Base-by-base conservation (phyloP, 2,329 filamentous ascomycete species). In the Grosmannia huntii region DNA sequence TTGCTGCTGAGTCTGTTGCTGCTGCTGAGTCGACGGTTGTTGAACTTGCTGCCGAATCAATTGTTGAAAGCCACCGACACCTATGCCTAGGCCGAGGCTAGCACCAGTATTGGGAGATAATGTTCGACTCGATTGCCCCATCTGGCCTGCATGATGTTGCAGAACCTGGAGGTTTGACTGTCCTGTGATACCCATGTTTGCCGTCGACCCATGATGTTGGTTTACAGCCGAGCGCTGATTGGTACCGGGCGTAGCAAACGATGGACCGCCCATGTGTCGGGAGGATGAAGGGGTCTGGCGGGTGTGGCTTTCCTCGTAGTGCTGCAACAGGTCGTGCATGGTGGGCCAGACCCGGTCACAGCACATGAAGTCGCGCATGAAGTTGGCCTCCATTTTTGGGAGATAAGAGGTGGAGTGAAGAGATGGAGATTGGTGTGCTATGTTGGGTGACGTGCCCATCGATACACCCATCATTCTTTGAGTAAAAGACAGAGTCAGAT, bases 391-490 rank as follows among this genome's bases (percentile, higher is more conserved):
- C 68, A 96, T 84, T 72, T 96, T 96, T 11, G 91, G 92, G 1
- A 96, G 81, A 69, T 97, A 97, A 28, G 94, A 97, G 7, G 91
- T 95, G 1, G 92, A 97, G 72, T 97, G 92, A 66, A 90, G 95
- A 1, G 92, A 96, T 0, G 94, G 90, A n/a, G 91, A 95, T 70
- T 91, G 87, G 66, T 91, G 82, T 59, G 80, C 84, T 60, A 75
- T 70, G 68, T 92, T 95, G 12, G 94, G 94, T n/a, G 94, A 97
- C 21, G 90, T 96, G 67, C 94, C 91, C 60, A 63, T 63, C 7
- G 61, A 59, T 0, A 61, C 61, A 89, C 96, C 96, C 70, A 95
- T 86, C 68, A 96, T 91, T 71, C 90, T 96, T 69, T 65, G 64
- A 64, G 65, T 33, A 33, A 60, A 65, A 27, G 21, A 5, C 51